Base-by-base conservation (phyloP, 768 basidiomycete genomes). In the Auriscalpium orientale region DNA sequence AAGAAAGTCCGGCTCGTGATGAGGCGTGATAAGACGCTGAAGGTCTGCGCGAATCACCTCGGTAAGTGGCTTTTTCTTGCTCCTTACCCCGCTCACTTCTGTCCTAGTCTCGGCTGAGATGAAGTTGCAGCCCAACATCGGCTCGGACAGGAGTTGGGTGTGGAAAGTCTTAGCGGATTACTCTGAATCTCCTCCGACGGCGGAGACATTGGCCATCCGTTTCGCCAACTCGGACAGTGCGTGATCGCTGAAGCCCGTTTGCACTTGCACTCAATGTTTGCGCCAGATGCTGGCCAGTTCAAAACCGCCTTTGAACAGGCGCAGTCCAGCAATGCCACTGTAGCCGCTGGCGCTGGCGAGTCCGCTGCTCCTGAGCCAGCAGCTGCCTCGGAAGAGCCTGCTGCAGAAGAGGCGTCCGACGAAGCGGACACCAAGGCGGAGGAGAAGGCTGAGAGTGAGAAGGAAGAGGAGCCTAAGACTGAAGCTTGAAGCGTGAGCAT, bases 1-100 rank as follows among this genome's bases (percentile, higher is more conserved):
- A 85, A 87, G 78, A 98, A 95, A 74, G 80, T 95, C 67, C 83
- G 97, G 60, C 82, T 99, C 59, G 93, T 99, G 70, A 99, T 99
- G 97, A 81, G 95, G 76, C 90, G 97, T 73, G 97, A 99, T 81
- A 98, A 98, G 85, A 99, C 97, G 49, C 80, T 93, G 73, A 98
- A 99, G 74, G 95, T 98, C 74, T 98, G 97, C 73, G 97, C 97
- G 56, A 99, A 99, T 77, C 97, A 98, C 75, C 74, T 83, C 62
- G 84, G 97, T 98, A 66, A 74, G 79, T 73, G 11, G 34, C 18
- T 46, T 37, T 35, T 46, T 22, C 21, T 35, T 20, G 34, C 16
- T 55, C 40, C 34, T 20, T 46, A 46, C 28, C 40, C 37, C 12
- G 21, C 28, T 43, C 49, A 54, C 36, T n/a, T 22, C 20, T 44